phyloP scores from a whole-genome alignment of 1,284 basidiomycete genomes.

The Ganoderma sp. region DNA sequence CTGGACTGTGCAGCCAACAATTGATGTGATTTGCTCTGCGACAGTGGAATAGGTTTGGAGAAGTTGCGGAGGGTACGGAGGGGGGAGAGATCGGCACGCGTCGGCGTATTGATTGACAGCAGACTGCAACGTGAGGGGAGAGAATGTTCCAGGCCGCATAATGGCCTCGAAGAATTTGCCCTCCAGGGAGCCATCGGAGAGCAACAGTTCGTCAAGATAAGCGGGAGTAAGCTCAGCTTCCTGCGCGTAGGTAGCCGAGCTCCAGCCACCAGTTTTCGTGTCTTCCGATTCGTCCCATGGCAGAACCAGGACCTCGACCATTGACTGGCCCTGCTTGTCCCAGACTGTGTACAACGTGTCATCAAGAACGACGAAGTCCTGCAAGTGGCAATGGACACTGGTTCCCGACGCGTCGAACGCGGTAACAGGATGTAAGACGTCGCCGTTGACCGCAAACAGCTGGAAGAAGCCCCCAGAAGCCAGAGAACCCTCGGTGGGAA shows the following conservation, averaged over 20 bases:
- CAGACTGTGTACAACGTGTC: conserved; percentile 68
- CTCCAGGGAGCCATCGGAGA: conserved; percentile 72
- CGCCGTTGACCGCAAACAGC: conserved; percentile 57
- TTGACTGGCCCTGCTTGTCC: conserved; percentile 79
- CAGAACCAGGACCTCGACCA: conserved; percentile 63
- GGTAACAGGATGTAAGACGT: conserved; percentile 61
- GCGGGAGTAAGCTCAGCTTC: conserved; percentile 84
- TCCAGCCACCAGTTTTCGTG: conserved; percentile 52
- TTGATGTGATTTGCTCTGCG: conserved; percentile 78
- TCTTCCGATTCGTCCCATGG: conserved; percentile 43
- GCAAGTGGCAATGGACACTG: conserved; percentile 71
- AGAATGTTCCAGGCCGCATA: conserved; percentile 88
- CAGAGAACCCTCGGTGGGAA: conserved; percentile 65
- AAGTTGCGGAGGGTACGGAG: conserved; percentile 59
- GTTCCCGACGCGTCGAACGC: conserved; percentile 62
- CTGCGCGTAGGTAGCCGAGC: conserved; percentile 57
- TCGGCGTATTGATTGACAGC: conserved; percentile 85
- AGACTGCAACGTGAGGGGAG: conserved; percentile 75
- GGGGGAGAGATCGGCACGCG: conserved; percentile 70
- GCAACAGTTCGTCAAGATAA: conserved; percentile 83
- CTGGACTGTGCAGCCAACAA: conserved; percentile 86
- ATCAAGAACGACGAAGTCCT: conserved; percentile 69
- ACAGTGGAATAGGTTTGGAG: conserved; percentile 66
- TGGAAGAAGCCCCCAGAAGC: conserved; percentile 75
- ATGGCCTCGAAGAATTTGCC: conserved; percentile 83